Evolutionary conservation across 768 basidiomycete genomes (phyloP).

Genomic region (Hirschioporus abietinus): DNA sequence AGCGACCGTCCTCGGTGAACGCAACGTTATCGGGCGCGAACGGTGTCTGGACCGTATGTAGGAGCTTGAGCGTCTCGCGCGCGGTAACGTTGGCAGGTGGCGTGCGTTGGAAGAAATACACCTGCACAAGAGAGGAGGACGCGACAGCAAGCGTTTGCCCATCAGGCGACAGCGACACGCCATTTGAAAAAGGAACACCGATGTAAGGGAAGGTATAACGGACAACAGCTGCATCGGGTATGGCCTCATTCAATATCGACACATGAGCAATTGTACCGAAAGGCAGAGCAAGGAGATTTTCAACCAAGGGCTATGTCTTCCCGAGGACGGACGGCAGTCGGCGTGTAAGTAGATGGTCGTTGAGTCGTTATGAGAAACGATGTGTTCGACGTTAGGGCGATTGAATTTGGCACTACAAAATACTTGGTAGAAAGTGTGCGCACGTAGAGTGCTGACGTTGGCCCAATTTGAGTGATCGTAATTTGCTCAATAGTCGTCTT

Average conservation of each 20-base stretch:
- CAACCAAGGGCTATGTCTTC: conserved; percentile 44
- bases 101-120: conserved; percentile 51
- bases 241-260: conserved; percentile 30
- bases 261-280: conserved; percentile 57
- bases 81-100: conserved; percentile 9
- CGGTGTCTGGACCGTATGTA: conserved; percentile 42
- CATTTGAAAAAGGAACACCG: conserved; percentile 65
- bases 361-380: conserved; percentile 69
- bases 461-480: conserved; percentile 38
- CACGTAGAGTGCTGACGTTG: conserved; percentile 43
- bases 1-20: conserved; percentile 40
- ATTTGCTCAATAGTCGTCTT: conserved; percentile 68
- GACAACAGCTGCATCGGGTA: conserved; percentile 20
- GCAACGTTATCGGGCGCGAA: conserved; percentile 59
- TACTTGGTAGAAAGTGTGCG: conserved; percentile 55
- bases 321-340: conserved; percentile 49
- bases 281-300: conserved; percentile 53
- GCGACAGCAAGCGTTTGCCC: conserved; percentile 51
- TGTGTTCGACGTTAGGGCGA: conserved; percentile 59
- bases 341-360: conserved; percentile 67
- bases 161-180: conserved; percentile 52
- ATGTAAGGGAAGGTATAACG: conserved; percentile 35
- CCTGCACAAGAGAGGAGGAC: conserved; percentile 40
- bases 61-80: conserved; percentile 38
- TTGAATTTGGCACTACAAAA: conserved; percentile 60